Conservation (phyloP, 768 basidiomycete genomes). For the Leccinum disarticulatum region DNA sequence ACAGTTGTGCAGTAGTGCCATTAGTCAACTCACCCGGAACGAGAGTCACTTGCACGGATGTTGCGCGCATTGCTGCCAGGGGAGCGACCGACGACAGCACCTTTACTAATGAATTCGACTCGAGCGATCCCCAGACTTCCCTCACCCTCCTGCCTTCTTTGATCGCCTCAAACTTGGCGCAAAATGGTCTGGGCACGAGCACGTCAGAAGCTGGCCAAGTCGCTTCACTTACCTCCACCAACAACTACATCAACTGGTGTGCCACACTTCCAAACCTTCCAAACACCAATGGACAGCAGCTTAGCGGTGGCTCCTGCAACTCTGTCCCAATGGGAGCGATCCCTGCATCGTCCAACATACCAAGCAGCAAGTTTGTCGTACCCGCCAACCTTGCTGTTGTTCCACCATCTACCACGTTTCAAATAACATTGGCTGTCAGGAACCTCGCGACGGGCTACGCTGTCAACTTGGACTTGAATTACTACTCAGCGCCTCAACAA, state of each 20-base stretch:
- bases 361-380: constrained; percentile 50
- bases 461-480: constrained; percentile 52
- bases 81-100: constrained; percentile 22
- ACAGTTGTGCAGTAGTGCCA: constrained; percentile 44
- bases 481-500: constrained; percentile 56
- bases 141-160: constrained; percentile 46
- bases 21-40: constrained; percentile 50
- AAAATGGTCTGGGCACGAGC: constrained; percentile 43
- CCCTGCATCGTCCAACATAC: constrained; percentile 48
- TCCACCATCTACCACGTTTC: constrained; percentile 50
- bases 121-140: constrained; percentile 24
- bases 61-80: constrained; percentile 46
- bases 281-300: constrained; percentile 59
- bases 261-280: constrained; percentile 45
- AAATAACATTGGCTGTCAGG: constrained; percentile 47
- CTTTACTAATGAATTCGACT: constrained; percentile 16
- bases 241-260: constrained; percentile 78
- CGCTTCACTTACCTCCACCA: constrained; percentile 57
- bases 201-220: constrained; percentile 45
- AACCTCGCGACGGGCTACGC: constrained; percentile 55
- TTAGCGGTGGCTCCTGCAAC: constrained; percentile 56
- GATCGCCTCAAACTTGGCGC: constrained; percentile 52
- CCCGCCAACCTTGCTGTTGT: constrained; percentile 47
- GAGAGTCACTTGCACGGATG: constrained; percentile 48
- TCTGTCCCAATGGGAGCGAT: constrained; percentile 63